Evolutionary conservation across 805 yeast species (phyloP).

Genomic region (Candida xiaguanensis): DNA sequence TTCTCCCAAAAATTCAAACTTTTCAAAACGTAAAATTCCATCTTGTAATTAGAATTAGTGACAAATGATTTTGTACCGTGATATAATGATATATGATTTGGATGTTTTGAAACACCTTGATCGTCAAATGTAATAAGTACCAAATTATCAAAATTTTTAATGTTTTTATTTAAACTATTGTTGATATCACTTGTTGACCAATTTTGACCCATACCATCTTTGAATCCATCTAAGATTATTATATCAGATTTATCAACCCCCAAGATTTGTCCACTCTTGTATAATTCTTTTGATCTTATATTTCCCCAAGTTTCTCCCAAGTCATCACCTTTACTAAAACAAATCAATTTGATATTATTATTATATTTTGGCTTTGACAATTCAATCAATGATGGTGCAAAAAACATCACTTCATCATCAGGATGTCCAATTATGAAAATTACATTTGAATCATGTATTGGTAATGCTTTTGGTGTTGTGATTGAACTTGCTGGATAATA

Average conservation of each 20-base stretch:
- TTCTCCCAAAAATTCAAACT: conserved; percentile 41
- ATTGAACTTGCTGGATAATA: conserved; percentile 35
- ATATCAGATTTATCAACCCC: conserved; percentile 46
- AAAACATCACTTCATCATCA: conserved; percentile 98
- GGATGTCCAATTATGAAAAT: conserved; percentile 86
- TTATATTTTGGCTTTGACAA: conserved; percentile 42
- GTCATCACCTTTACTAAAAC: conserved; percentile 72
- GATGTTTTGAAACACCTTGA: conserved; percentile 78
- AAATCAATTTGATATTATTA: conserved; percentile 56
- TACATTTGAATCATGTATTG: conserved; percentile 33
- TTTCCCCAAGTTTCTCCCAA: conserved; percentile 66
- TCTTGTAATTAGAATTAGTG: conserved; percentile 11
- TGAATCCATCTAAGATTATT: conserved; percentile 38
- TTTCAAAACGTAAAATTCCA: conserved; percentile 28
- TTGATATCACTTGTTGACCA: conserved; percentile 59
- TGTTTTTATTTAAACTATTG: conserved; percentile 27
- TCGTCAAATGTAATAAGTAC: conserved; percentile 76
- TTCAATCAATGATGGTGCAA: conserved; percentile 71
- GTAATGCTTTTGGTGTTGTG: conserved; percentile 31
- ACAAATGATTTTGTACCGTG: conserved; percentile 43
- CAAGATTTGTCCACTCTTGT: conserved; percentile 48
- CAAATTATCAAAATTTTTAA: conserved; percentile 12
- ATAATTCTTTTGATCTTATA: conserved; percentile 58
- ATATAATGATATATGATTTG: conserved; percentile 73
- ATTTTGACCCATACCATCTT: conserved; percentile 62